phyloP scores from a whole-genome alignment of 1,284 basidiomycete species.

The Anthracocystis walkeri region DNA sequence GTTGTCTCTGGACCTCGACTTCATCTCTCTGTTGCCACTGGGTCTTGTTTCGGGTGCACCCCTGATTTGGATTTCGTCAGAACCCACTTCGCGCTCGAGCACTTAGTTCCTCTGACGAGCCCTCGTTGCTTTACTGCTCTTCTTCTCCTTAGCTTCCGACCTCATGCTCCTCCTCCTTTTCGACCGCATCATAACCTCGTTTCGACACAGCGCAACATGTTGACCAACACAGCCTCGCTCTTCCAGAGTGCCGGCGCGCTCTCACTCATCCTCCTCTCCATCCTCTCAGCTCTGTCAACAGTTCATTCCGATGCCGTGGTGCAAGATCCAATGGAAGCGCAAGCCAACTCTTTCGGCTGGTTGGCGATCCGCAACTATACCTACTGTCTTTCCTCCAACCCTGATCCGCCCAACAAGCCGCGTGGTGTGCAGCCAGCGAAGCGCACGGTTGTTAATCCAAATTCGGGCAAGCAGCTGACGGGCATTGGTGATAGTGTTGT shows the following conservation, averaged over 20 bases:
- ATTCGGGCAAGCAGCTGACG: conserved; percentile 1
- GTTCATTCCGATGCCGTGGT: neutral
- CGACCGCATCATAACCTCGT: too few species aligned
- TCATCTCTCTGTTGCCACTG: neutral
- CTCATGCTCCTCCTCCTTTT: too few species aligned
- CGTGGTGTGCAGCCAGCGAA: conserved; percentile 24
- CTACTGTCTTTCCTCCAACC: conserved; percentile 22
- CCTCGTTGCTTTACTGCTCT: too few species aligned
- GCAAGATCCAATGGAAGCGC: conserved; percentile 26
- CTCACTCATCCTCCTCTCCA: neutral
- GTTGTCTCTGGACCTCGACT: neutral
- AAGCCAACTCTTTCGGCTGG: conserved; percentile 46
- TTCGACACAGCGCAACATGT: too few species aligned
- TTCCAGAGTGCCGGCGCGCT: too few species aligned
- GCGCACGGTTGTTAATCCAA: neutral
- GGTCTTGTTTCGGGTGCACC: too few species aligned
- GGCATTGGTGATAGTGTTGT: conserved; percentile 46
- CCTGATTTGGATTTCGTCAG: too few species aligned
- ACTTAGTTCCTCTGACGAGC: too few species aligned
- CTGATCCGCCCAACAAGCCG: conserved; percentile 38
- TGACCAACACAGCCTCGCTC: too few species aligned
- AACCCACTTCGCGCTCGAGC: too few species aligned
- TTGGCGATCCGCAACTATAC: conserved; percentile 42
- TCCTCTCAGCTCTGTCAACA: neutral
- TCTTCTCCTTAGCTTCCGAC: too few species aligned